Base-by-base conservation (phyloP, 139 green algal species). In the Diplosphaera chodatii region DNA sequence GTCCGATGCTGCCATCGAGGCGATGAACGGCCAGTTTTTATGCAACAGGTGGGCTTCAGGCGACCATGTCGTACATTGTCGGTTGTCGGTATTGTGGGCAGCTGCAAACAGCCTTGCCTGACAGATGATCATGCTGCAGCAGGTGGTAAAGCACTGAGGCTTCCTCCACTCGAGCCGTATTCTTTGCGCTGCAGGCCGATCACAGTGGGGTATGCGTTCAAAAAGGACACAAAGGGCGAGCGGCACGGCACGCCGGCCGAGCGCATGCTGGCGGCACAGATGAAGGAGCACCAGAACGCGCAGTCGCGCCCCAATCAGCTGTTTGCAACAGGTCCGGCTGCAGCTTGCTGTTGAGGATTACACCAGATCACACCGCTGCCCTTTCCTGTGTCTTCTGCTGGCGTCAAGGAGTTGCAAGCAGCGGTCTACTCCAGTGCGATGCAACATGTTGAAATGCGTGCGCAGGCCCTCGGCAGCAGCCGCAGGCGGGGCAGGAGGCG, bases 201-300 rank as follows among this genome's bases (percentile, higher is more conserved):
- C 72, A 86, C 84, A 18, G 93, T 98, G 28, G 77, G 72, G 16
- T 99, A 98, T 72, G 95, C 95, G 0, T 98, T 88, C 84, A 98
- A 98, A 80, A 98, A 98, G 77, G 95, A 98, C 80, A 94, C 87
- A 2, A 95, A 92, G 71, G 93, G 94, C 10, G 95, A 99, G 83
- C 86, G 95, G 20, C 95, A 99, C 76, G 95, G 95, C 69, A 97
- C 92, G 8, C 90, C 91, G 0, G 91, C 93, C 4, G 94, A 98
- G 85, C 81, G 94, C 1, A 70, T 97, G 80, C 81, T 98, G 63
- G 94, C 94, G n/a, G 90, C 89, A 22, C 89, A 96, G 79, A 77
- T 84, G 34, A 78, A 84, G 25, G 74, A 80, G 10, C 84, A 87
- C 30, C 29, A 69, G 32, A 80, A 80, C 28, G 62, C 70, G 27